Percentiles rank a stretch among this genome's conserved stretches.
Conservation (phyloP, 1,284 basidiomycete genomes). For the Cryptococcus sp. region DNA sequence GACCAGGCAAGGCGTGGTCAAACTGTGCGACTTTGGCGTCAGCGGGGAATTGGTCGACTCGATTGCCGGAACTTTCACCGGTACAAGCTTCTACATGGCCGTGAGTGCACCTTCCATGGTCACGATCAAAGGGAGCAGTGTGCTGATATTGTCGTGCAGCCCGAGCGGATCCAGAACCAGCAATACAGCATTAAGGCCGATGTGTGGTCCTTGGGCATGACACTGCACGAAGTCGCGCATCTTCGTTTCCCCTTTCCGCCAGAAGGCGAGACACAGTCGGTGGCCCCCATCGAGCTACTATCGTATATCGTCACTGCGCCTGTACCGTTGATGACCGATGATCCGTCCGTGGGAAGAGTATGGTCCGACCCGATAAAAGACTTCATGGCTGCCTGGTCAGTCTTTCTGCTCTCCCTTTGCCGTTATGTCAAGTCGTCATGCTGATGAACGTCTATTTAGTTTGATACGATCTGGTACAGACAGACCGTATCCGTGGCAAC, state of each 20-base stretch:
- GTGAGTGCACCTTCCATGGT: conserved; percentile 58
- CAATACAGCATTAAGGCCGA: conserved; percentile 92
- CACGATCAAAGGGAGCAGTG: too few relatives aligned
- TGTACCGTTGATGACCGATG: conserved; percentile 70
- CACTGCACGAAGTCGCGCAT: conserved; percentile 88
- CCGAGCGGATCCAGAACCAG: conserved; percentile 86
- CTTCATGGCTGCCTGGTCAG: conserved; percentile 85
- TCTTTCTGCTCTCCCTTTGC: conserved; percentile 17
- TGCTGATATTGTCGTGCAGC: conserved; percentile 58
- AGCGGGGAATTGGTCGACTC: conserved; percentile 92
- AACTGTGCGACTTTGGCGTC: conserved; percentile 94
- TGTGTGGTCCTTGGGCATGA: conserved; percentile 97
- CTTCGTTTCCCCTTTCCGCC: conserved; percentile 92
- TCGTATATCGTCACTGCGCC: conserved; percentile 88
- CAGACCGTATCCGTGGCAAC: conserved; percentile 80
- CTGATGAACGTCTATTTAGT: conserved; percentile 16
- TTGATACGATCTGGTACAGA: conserved; percentile 55
- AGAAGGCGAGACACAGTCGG: conserved; percentile 63
- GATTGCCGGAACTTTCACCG: conserved; percentile 90
- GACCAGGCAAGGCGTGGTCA: conserved; percentile 81
- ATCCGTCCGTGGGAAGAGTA: conserved; percentile 55
- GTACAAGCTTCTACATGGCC: conserved; percentile 97
- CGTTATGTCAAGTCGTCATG: conserved; percentile 4
- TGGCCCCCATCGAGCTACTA: conserved; percentile 90
- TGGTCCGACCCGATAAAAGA: conserved; percentile 91